Base-by-base conservation (phyloP, 1,284 basidiomycete species). In the Volvariella surrecta region DNA sequence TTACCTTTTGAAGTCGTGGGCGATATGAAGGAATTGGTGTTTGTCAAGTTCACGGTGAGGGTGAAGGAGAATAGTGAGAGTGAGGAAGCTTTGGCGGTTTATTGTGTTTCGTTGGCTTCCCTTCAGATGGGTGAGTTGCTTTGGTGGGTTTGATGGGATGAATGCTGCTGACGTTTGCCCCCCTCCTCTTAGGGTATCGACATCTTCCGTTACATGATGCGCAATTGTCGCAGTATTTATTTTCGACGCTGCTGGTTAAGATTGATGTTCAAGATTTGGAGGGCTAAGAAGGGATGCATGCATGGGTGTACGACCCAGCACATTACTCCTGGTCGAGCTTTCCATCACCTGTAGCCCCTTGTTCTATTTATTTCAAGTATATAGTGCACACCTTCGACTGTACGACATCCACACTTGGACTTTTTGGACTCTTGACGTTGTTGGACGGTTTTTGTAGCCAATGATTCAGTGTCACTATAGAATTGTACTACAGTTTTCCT, bases 141-240 rank as follows among this genome's bases (percentile, higher is more conserved):
- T 40, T 41, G 24, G 31, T 45, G 19, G 3, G 37, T 13, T 45
- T 45, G 2, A 37, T 32, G 42, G 4, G 13, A n/a, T 46, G 28
- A 38, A 45, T 24, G n/a, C 37, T 30, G n/a, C 32, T 20, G 11
- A 15, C 9, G 17, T 16, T 19, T 16, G 8, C 32, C 38, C 32
- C 40, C 45, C 34, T 41, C 32, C 50, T 15, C 15, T 45, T 52
- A 89, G 90, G 92, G 0, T 95, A 86, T 59, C 79, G 89, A 8
- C 88, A 96, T 66, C 61, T 96, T 13, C 90, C 92, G 0, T 66
- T 96, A 32, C 87, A 90, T 54, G 92, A 96, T 60, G 66, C 76
- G 1, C 80, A 89, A 55, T 75, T 90, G 43, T 82, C 84, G 34
- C 86, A 90, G 54, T 89, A 84, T 56, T 68, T 95, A 42, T 95